Conservation (phyloP, 2,329 filamentous ascomycete species). For the Aureobasidium sp. region DNA sequence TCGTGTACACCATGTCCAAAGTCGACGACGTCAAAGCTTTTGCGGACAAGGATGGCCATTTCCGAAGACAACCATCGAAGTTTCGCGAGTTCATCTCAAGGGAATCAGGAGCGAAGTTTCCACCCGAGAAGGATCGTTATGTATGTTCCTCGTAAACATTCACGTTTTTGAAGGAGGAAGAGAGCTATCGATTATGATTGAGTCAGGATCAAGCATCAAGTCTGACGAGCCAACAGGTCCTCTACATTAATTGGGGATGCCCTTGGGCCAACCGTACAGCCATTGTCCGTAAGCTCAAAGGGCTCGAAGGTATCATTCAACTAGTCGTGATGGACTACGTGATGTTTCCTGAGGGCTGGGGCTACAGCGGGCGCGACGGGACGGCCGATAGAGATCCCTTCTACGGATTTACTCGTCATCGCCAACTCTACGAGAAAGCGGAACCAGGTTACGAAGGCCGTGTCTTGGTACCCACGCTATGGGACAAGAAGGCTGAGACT, state of each 20-base stretch:
- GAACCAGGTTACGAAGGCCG: conserved; percentile 61
- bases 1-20: not conserved
- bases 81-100: conserved; percentile 53
- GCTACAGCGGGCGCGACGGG: conserved; percentile 57
- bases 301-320: conserved; percentile 44
- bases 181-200: too few relatives aligned
- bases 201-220: not conserved
- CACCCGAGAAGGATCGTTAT: conserved; percentile 55
- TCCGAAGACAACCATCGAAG: conserved; percentile 45
- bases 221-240: conserved; percentile 21
- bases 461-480: conserved; percentile 81
- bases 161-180: not conserved
- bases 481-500: conserved; percentile 64
- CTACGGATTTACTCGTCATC: conserved; percentile 59
- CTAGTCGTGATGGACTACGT: conserved; percentile 39
- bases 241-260: conserved; percentile 56
- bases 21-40: conserved; percentile 8
- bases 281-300: conserved; percentile 44
- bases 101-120: conserved; percentile 45
- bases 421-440: conserved; percentile 65
- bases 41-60: conserved; percentile 43
- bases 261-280: conserved; percentile 55
- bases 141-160: conserved; percentile 22
- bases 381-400: conserved; percentile 52
- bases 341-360: conserved; percentile 55